A percentile compares a stretch with the other conserved stretches of the same genome.
These are phyloP conservation scores for Kipferlia bialata DNA, from an alignment of 78 protist species.

Conservation along the genomic window DNA sequence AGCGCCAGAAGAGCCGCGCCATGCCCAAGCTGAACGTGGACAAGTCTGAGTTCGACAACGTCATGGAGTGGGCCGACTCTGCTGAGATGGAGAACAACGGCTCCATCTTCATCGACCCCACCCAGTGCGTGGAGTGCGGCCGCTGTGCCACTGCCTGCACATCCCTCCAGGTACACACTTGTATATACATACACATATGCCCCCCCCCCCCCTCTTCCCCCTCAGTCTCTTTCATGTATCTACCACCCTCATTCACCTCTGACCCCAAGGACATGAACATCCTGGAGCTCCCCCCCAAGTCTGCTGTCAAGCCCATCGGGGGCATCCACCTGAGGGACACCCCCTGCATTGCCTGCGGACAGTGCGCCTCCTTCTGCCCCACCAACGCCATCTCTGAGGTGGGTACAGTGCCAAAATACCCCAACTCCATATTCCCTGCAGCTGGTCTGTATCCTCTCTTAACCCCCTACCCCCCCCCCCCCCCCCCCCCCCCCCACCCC, in stretches of 20 bases:
- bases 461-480: no score
- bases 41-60: constrained; percentile 4
- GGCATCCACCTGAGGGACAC: background rate
- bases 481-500: no score
- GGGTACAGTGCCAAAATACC: no score
- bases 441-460: no score
- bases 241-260: no score
- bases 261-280: constrained; percentile 8
- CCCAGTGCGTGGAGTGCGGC: constrained; percentile 9
- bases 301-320: background rate
- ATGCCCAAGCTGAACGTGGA: background rate
- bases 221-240: no score
- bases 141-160: constrained; percentile 18
- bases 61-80: background rate
- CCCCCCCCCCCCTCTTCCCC: no score
- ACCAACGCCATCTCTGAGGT: constrained; percentile 17
- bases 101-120: constrained; percentile 6
- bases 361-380: constrained; percentile 19
- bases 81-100: background rate
- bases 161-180: no score
- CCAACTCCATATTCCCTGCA: no score
- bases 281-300: background rate
- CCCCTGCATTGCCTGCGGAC: constrained; percentile 27
- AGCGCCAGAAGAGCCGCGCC: background rate
- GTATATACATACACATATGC: no score